Conservation (phyloP, 345 rosid genomes). For the Salix dunnii region DNA sequence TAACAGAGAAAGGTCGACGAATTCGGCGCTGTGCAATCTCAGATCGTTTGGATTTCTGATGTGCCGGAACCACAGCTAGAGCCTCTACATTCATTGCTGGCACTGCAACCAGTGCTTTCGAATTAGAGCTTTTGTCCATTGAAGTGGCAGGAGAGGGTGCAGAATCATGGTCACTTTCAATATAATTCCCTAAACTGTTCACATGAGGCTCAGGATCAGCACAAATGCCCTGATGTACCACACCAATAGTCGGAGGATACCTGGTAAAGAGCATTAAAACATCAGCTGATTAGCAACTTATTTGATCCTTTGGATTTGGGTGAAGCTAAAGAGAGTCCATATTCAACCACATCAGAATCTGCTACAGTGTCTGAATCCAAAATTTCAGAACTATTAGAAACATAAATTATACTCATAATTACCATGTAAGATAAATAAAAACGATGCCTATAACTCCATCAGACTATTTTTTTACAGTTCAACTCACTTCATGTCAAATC, state of each 20-base stretch:
- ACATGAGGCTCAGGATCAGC: constrained; percentile 36
- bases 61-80: constrained; percentile 51
- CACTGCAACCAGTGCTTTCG: constrained; percentile 68
- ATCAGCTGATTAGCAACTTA: neutral
- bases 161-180: constrained; percentile 82
- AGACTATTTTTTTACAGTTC: neutral
- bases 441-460: neutral
- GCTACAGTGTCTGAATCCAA: neutral
- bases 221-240: constrained; percentile 27
- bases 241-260: constrained; percentile 34
- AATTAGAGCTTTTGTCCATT: constrained; percentile 42
- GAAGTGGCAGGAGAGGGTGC: constrained; percentile 60
- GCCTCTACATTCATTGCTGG: constrained; percentile 59
- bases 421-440: neutral
- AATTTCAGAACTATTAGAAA: neutral
- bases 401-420: neutral
- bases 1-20: constrained; percentile 95
- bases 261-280: constrained; percentile 32
- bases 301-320: neutral
- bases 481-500: neutral
- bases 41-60: constrained; percentile 68
- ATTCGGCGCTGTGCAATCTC: constrained; percentile 90
- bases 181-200: constrained; percentile 40
- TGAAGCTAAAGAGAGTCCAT: neutral
- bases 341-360: neutral